These are phyloP conservation scores for Acanthamoeba triangularis DNA, from an alignment of 208 protist genomes.

Conservation along the genomic window DNA sequence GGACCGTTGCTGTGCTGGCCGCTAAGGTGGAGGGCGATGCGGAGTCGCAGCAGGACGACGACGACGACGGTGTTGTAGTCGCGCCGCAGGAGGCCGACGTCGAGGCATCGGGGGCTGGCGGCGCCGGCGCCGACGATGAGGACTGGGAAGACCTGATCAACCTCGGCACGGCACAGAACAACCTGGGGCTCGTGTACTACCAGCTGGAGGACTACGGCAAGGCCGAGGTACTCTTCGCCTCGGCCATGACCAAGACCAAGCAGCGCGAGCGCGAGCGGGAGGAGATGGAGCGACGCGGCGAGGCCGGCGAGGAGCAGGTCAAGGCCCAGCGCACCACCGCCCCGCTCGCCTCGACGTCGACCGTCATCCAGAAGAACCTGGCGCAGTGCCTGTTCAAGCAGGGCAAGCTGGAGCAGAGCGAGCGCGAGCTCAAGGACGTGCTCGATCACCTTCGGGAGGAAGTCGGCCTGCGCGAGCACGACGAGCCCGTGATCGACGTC, in stretches of 20 bases:
- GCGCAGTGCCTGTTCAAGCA: slow-evolving; percentile 3
- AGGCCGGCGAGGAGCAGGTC: slow-evolving; percentile 13
- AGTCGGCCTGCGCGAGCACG: not conserved
- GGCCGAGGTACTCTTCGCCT: not conserved
- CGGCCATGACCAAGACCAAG: not conserved
- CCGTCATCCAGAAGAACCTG: slow-evolving; percentile 10
- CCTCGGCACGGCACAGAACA: slow-evolving; percentile 11
- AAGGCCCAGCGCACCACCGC: not conserved
- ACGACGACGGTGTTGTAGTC: not conserved
- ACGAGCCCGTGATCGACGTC: not conserved
- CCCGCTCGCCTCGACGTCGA: not conserved
- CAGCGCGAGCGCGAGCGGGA: not conserved
- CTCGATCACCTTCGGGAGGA: slow-evolving; percentile 4
- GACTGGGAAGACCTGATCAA: slow-evolving; percentile 29
- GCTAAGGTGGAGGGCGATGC: not conserved
- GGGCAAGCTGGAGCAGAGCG: slow-evolving; percentile 41
- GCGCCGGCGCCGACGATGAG: not conserved
- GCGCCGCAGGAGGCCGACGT: not conserved
- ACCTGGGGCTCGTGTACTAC: not conserved
- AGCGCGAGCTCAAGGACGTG: slow-evolving; percentile 5
- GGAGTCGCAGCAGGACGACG: not conserved
- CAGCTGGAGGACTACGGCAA: not conserved
- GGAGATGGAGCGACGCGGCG: slow-evolving; percentile 29
- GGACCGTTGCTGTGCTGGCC: too few species aligned
- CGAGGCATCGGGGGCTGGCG: too few species aligned